These are phyloP conservation scores for Eimeria zaria DNA, from an alignment of 169 alveolate genomes.

Conservation along the genomic window DNA sequence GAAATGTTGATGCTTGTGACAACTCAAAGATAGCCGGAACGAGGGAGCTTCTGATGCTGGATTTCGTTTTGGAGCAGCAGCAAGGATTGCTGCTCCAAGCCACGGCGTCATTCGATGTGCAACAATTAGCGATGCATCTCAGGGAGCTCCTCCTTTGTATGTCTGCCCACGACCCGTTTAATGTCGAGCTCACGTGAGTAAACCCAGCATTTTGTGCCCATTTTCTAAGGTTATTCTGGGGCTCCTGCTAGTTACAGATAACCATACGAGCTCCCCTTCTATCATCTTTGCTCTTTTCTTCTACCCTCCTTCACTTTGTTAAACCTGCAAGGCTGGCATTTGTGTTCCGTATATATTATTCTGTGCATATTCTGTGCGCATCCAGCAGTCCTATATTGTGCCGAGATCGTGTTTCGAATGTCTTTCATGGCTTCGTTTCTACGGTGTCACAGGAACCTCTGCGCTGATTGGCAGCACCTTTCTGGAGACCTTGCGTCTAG, in stretches of 20 bases:
- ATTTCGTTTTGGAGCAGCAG: conserved; percentile 86
- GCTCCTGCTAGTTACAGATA: not conserved
- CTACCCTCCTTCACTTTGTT: not conserved
- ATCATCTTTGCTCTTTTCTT: not conserved
- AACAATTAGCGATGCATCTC: conserved; percentile 12
- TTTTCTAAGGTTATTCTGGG: not conserved
- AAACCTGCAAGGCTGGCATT: not conserved
- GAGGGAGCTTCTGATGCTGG: conserved; percentile 85
- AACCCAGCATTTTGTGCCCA: not conserved
- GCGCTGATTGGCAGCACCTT: conserved; percentile 72
- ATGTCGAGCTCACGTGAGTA: conserved; percentile 74
- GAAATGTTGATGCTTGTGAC: conserved; percentile 34
- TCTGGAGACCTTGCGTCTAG: conserved; percentile 59
- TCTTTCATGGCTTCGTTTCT: not conserved
- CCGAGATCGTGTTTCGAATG: not conserved
- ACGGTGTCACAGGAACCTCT: conserved; percentile 42
- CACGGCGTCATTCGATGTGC: conserved; percentile 14
- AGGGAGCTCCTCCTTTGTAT: conserved; percentile 30
- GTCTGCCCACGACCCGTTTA: conserved; percentile 72
- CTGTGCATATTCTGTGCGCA: not conserved
- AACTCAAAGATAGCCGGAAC: conserved; percentile 68
- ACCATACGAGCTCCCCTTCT: not conserved
- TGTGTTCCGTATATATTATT: not conserved
- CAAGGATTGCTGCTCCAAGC: conserved; percentile 81
- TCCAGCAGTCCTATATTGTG: not conserved